Evolutionary conservation across 352 stramenopile species (phyloP), one percentile per base, ranked within the genome.

Genomic region (Phytophthora sojae): DNA sequence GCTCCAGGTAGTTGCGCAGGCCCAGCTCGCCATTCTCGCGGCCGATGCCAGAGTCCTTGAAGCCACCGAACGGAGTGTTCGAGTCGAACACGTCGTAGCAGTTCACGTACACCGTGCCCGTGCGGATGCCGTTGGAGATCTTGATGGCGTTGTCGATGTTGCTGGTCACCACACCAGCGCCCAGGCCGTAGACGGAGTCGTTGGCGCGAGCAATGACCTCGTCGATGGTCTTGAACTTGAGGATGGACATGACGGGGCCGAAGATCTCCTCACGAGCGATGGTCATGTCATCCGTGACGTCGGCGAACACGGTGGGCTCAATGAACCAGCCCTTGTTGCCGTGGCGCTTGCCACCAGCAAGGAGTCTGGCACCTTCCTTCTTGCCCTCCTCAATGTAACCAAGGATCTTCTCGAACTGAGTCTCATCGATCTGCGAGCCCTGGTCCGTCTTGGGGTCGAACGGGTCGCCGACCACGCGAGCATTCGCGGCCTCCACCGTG

Each of bases 61-160:
- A 93, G 47, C 90, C 90, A n/a, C 90, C 90, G 54, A 94, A 96
- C 19, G 86, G 83, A 64, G 96, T 92, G 61, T 88, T 84, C 29
- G 76, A 79, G 61, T 96, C 91, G 37, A 96, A 95, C 11, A 96
- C 65, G 47, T 97, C 82, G 75, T 98, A 98, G 76, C 85, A 97
- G 82, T 98, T 99, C 11, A 98, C 85, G 68, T 94, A 97, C 30
- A 98, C 90, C 15, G 97, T 97, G 32, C 96, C 96, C 60, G 84
- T 83, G 58, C 97, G 86, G 12, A 99, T 77, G 4, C 68, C 78
- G 57, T 96, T 88, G 37, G 92, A 84, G 67, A 99, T 86, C 55
- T 90, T 81, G 69, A 97, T 89, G 4, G 85, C 85, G 53, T 92
- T 83, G 42, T 81, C 76, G 29, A 98, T 52, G 75, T 96, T 91